Evolutionary conservation across 192 early-diverging fungal genomes (phyloP), one percentile per base, ranked within the genome.

Genomic region (Thoreauomyces humboldtii): DNA sequence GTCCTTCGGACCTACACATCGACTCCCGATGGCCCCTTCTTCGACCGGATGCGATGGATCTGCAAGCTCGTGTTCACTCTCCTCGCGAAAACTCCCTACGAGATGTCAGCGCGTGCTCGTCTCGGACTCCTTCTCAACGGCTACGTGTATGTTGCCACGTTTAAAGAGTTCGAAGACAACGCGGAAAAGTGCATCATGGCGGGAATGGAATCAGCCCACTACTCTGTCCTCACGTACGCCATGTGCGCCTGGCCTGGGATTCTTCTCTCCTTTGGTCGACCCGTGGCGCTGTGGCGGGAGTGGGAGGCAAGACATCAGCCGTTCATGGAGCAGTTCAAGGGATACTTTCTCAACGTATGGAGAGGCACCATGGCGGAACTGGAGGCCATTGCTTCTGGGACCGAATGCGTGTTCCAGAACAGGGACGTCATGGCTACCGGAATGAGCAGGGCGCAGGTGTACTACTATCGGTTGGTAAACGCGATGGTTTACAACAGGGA

Each of bases 301-400:
- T 57, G 48, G 50, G 55, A 70, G 14, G 25, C n/a, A 27, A 34
- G 38, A 27, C 33, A 63, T 54, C 68, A 38, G 31, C 60, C 59
- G 9, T 70, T 70, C 42, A 46, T 70, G 46, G 52, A 70, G 32
- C 45, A 48, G 28, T 63, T 63, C 38, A 42, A 45, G 27, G 60
- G 61, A 14, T 63, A 54, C 33, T 70, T 63, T 36, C 34, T 54
- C 34, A 70, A 45, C 59, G 50, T 53, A 6, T 70, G 68, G 68
- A 56, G 54, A 5, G 61, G 44, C 4, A 57, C 54, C 4, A 43
- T 70, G 36, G 51, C 32, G 9, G 61, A 61, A 32, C 29, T 63
- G 34, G 59, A 70, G 4, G 59, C 68, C 0, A n/a, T 63, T 3
- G 47, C 42, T 21, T 44, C 21, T 37, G 66, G 66, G 2, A 27